These are phyloP conservation scores for Calonectria honghensis DNA, from an alignment of 2,329 filamentous ascomycete species.

Conservation along the genomic window DNA sequence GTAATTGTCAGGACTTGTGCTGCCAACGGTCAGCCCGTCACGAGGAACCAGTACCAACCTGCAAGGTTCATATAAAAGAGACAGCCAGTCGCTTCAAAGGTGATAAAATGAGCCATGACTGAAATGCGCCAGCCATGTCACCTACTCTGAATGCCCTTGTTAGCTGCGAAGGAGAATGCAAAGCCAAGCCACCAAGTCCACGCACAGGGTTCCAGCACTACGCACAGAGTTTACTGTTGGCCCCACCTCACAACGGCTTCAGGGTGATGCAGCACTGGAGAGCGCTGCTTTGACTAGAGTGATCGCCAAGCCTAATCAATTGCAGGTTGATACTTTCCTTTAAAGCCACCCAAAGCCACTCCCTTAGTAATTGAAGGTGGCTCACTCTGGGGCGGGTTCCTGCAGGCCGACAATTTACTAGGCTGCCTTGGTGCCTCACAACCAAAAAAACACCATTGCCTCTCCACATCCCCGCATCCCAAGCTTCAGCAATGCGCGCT, in stretches of 20 bases:
- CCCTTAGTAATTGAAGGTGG: background rate
- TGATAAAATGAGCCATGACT: background rate
- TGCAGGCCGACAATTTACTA: background rate
- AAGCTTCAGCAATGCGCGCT: slow-evolving; percentile 17
- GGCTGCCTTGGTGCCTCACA: slow-evolving; percentile 23
- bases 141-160: background rate
- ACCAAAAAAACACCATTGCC: slow-evolving; percentile 5
- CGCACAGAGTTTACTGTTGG: background rate
- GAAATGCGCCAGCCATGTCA: background rate
- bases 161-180: background rate
- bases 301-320: background rate
- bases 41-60: slow-evolving; percentile 1
- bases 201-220: background rate
- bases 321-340: background rate
- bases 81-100: background rate
- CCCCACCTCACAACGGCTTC: slow-evolving; percentile 13
- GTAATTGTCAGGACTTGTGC: background rate
- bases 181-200: background rate
- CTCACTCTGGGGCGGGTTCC: background rate
- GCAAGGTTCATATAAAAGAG: slow-evolving; percentile 15
- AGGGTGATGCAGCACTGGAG: background rate
- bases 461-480: slow-evolving; percentile 17
- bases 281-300: background rate
- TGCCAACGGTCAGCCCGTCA: background rate
- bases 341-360: background rate